A percentile compares a stretch with the other conserved stretches of the same genome.
These are phyloP conservation scores for Aspergillus sparsus DNA, from an alignment of 495 filamentous ascomycete genomes.

Conservation along the genomic window DNA sequence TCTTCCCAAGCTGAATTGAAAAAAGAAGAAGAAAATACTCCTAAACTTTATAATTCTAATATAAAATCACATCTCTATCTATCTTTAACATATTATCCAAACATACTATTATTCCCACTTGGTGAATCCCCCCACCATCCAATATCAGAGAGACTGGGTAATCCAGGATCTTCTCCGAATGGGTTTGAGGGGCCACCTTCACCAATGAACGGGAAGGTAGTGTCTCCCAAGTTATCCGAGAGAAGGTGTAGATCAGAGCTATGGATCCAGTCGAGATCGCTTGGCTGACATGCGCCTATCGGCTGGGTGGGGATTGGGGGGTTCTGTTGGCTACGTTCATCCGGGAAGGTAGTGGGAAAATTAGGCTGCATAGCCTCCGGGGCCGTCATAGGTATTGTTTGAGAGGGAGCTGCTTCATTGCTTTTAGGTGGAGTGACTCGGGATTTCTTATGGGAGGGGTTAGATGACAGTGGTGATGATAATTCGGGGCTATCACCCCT, in stretches of 20 bases:
- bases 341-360: neutral
- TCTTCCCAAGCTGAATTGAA: no score
- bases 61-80: neutral
- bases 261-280: constrained; percentile 41
- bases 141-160: constrained; percentile 41
- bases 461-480: constrained; percentile 16
- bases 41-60: neutral
- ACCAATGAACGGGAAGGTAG: constrained; percentile 17
- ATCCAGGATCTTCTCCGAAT: constrained; percentile 29
- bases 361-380: neutral
- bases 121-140: constrained; percentile 46
- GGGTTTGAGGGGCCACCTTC: constrained; percentile 12
- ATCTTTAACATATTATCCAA: no score
- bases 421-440: constrained; percentile 22
- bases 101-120: constrained; percentile 18
- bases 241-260: constrained; percentile 37
- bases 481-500: neutral
- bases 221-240: constrained; percentile 28
- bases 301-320: constrained; percentile 17
- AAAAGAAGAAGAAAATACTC: no score
- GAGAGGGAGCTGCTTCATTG: constrained; percentile 5
- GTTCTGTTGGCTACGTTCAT: neutral
- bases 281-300: constrained; percentile 21
- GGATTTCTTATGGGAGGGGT: constrained; percentile 31
- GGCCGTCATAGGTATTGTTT: constrained; percentile 1